Evolutionary conservation across 176 grass and related monocot genomes (phyloP).

Genomic region (Juncus effusus): DNA sequence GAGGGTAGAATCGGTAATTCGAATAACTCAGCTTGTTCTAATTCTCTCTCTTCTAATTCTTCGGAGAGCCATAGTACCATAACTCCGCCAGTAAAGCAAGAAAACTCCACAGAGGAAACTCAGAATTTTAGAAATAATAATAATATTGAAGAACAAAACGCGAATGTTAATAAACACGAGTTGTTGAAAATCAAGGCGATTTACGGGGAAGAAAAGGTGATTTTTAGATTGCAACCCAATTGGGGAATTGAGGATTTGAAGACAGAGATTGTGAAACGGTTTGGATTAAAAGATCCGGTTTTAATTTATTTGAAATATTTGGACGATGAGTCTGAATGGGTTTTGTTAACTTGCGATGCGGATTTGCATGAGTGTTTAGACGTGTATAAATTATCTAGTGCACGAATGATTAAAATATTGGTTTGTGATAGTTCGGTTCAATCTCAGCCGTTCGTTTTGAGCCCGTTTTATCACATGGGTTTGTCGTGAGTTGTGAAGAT

Average conservation of each 20-base stretch:
- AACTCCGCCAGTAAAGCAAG: conserved; percentile 38
- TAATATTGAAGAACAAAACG: conserved; percentile 37
- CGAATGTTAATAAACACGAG: conserved; percentile 34
- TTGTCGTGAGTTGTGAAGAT: conserved; percentile 37
- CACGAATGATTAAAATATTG: conserved; percentile 67
- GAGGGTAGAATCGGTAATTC: conserved; percentile 43
- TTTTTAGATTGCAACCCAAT: conserved; percentile 71
- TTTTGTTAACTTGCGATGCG: conserved; percentile 87
- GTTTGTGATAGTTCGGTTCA: conserved; percentile 28
- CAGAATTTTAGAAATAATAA: conserved; percentile 36
- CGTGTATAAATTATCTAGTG: conserved; percentile 61
- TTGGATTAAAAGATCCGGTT: conserved; percentile 30
- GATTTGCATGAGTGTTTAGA: conserved; percentile 89
- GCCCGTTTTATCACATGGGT: conserved; percentile 36
- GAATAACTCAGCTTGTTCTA: conserved; percentile 46
- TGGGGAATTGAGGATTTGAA: conserved; percentile 76
- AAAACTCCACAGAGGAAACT: conserved; percentile 52
- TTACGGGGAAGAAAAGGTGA: conserved; percentile 80
- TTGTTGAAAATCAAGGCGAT: conserved; percentile 84
- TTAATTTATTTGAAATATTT: conserved; percentile 73
- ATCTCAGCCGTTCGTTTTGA: conserved; percentile 23
- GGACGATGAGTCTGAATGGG: conserved; percentile 98
- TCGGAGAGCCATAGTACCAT: background rate
- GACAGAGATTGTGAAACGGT: conserved; percentile 68
- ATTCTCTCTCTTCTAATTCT: conserved; percentile 45